These are phyloP conservation scores for Saturnispora bothae DNA, from an alignment of 805 yeast species.

Conservation along the genomic window DNA sequence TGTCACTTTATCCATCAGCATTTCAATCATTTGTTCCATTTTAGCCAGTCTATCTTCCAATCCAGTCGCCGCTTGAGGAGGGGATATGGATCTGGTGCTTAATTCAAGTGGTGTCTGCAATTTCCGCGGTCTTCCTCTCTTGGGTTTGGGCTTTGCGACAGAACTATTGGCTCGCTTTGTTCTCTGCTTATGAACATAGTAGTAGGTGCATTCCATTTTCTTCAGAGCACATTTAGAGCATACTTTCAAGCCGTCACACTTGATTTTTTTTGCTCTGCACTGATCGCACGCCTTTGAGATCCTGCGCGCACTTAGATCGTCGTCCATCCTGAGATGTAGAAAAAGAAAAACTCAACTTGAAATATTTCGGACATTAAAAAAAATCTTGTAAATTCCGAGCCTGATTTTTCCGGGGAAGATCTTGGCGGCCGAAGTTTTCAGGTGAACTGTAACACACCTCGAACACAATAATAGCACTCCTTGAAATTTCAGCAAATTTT, in stretches of 20 bases:
- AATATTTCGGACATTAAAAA: neutral
- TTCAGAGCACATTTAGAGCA: slow-evolving; percentile 33
- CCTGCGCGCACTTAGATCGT: slow-evolving; percentile 14
- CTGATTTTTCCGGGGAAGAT: too few relatives aligned
- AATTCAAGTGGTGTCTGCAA: too few relatives aligned
- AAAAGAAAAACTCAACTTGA: neutral
- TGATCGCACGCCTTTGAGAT: slow-evolving; percentile 40
- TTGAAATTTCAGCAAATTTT: too few relatives aligned
- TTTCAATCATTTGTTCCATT: slow-evolving; percentile 27
- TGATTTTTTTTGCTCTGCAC: slow-evolving; percentile 39
- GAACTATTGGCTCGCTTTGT: neutral
- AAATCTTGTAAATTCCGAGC: too few relatives aligned
- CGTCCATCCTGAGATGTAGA: too few relatives aligned
- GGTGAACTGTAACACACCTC: too few relatives aligned
- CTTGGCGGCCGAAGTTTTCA: too few relatives aligned
- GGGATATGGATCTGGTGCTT: too few relatives aligned
- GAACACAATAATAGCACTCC: too few relatives aligned
- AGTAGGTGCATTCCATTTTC: slow-evolving; percentile 27
- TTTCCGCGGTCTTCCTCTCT: slow-evolving; percentile 13
- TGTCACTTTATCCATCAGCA: slow-evolving; percentile 13
- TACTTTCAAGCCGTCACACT: slow-evolving; percentile 37
- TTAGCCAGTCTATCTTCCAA: slow-evolving; percentile 25
- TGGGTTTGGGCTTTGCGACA: slow-evolving; percentile 2
- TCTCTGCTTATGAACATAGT: slow-evolving; percentile 24
- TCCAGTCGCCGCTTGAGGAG: neutral